A percentile compares a stretch with the other conserved stretches of the same genome.
Evolutionary conservation across 2,329 filamentous ascomycete species (phyloP).

Genomic region (Ceratocystis variospora): DNA sequence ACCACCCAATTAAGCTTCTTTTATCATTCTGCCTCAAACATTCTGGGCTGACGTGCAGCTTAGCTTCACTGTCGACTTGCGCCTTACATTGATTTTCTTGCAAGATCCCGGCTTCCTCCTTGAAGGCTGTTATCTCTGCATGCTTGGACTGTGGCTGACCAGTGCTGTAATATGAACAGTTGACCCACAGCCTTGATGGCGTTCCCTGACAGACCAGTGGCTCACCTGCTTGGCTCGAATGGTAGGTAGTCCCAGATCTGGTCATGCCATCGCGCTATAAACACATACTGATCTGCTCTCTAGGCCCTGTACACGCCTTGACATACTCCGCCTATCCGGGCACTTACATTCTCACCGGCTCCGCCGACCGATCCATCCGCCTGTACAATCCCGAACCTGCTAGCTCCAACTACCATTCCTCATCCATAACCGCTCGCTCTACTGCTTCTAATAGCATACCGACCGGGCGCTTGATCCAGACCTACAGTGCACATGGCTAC

Average conservation of each 20-base stretch:
- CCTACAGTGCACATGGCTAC: conserved; percentile 82
- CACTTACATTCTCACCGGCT: conserved; percentile 72
- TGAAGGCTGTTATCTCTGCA: background rate
- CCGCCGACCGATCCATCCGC: conserved; percentile 68
- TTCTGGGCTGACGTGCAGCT: background rate
- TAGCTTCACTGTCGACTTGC: background rate
- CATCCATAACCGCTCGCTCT: background rate
- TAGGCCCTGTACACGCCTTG: conserved; percentile 59
- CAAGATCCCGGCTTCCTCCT: background rate
- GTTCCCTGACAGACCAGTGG: conserved; percentile 37
- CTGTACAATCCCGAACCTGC: conserved; percentile 64
- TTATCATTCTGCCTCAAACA: background rate
- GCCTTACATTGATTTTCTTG: background rate
- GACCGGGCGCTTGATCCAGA: conserved; percentile 59
- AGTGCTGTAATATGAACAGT: conserved; percentile 5
- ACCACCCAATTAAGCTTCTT: background rate
- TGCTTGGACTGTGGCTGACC: background rate
- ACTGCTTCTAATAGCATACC: conserved; percentile 25
- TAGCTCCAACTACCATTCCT: conserved; percentile 25
- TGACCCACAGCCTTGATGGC: conserved; percentile 27
- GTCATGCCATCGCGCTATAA: background rate
- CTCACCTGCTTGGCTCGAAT: conserved; percentile 45
- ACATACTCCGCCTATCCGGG: conserved; percentile 59
- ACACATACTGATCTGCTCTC: background rate
- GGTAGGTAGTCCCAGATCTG: conserved; percentile 30